Evolutionary conservation across 306 rosid genomes (phyloP).

Genomic region (Trifolium subterraneum): DNA sequence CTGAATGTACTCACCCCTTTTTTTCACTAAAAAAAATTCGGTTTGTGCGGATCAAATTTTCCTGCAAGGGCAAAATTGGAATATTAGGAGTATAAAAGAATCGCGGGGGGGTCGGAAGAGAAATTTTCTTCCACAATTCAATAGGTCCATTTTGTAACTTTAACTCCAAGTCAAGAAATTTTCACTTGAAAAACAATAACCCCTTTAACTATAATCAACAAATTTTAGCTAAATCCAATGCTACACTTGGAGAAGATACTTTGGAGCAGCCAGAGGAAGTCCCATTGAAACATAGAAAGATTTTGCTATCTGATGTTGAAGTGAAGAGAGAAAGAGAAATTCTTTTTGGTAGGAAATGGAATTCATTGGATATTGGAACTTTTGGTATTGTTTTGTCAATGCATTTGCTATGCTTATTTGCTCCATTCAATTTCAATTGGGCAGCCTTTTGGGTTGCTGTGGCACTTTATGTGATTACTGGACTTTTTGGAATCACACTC

Average conservation of each 20-base stretch:
- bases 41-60: too few relatives aligned
- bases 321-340: conserved; percentile 61
- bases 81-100: too few relatives aligned
- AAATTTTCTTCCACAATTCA: conserved; percentile 46
- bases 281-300: conserved; percentile 44
- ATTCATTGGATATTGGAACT: conserved; percentile 60
- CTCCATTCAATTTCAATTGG: conserved; percentile 84
- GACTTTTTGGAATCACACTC: conserved; percentile 81
- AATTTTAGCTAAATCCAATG: conserved; percentile 45
- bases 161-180: conserved; percentile 41
- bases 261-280: conserved; percentile 44
- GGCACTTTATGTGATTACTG: conserved; percentile 68
- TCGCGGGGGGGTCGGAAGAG: too few relatives aligned
- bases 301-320: conserved; percentile 76
- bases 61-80: too few relatives aligned
- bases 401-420: conserved; percentile 70
- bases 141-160: conserved; percentile 19
- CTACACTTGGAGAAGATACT: conserved; percentile 49
- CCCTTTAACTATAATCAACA: conserved; percentile 40
- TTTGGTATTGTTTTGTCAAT: conserved; percentile 64
- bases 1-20: too few relatives aligned
- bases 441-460: conserved; percentile 67
- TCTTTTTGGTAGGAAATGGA: conserved; percentile 79
- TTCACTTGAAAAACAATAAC: conserved; percentile 36
- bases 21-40: too few relatives aligned